Base-by-base conservation (phyloP, 331 rosid genomes). In the Pyrus hybrid region DNA sequence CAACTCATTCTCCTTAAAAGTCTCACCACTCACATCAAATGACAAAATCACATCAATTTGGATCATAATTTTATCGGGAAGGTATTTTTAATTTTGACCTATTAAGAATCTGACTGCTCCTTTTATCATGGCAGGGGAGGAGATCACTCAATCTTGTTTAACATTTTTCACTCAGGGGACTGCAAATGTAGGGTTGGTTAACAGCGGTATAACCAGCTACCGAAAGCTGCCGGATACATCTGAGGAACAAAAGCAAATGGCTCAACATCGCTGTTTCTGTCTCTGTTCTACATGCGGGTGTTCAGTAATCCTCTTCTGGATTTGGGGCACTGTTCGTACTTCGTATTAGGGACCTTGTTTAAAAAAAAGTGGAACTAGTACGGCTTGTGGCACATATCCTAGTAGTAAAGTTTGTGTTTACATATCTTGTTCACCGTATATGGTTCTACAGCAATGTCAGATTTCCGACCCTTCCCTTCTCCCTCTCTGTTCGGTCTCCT, bases 31-130 rank as follows among this genome's bases (percentile, higher is more conserved):
- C 21, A 62, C 18, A 37, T 73, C 45, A 26, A 73, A 62, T 18
- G 28, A 67, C 47, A 74, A 20, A 63, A n/a, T 14, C 68, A 63
- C 78, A n/a, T 41, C 13, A 74, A 74, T 63, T 64, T 29, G 47
- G 32, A 25, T 12, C 3, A 74, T 63, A 20, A 63, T 29, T 74
- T 63, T 47, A 25, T 63, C 4, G 45, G 71, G 78, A n/a, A 74
- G 69, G 78, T 47, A 6, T 41, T 51, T 51, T 0, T 17, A 18
- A 22, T 53, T 53, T 53, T 53, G 22, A 53, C 21, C 22, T 53
- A 2, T 13, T 13, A 13, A 67, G 56, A 12, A 21, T 67, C 68
- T 68, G 43, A 76, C 49, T 37, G 18, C 35, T 14, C 45, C 4
- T 11, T 28, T 33, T 5, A 13, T 68, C 17, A 11, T 71, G 23